Evolutionary conservation across 176 grass and related monocot species (phyloP).

Genomic region (Poa pratensis): DNA sequence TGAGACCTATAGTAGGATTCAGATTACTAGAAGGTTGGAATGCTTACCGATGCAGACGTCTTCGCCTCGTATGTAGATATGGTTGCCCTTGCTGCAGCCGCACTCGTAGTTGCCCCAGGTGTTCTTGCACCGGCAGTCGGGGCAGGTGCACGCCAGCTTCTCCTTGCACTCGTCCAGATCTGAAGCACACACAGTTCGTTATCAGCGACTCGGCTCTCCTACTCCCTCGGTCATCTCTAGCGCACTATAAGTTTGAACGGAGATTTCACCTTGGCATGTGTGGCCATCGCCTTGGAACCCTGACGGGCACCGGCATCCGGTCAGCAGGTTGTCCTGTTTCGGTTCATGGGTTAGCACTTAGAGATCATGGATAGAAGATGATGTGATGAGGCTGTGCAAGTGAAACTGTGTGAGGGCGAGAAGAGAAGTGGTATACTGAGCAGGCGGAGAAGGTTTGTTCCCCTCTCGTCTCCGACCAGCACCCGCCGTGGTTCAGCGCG

Average conservation of each 20-base stretch:
- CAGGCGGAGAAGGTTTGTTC: slow-evolving; percentile 71
- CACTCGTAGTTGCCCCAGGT: slow-evolving; percentile 94
- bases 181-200: slow-evolving; percentile 13
- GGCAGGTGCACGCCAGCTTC: slow-evolving; percentile 91
- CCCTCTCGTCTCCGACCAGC: slow-evolving; percentile 73
- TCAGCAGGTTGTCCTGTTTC: slow-evolving; percentile 44
- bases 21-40: background rate
- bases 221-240: background rate
- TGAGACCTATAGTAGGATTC: too few species aligned
- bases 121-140: slow-evolving; percentile 92
- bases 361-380: background rate
- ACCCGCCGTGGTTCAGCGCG: slow-evolving; percentile 76
- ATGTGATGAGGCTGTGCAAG: background rate
- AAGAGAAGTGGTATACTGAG: slow-evolving; percentile 35
- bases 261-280: slow-evolving; percentile 68
- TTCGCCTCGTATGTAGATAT: slow-evolving; percentile 83
- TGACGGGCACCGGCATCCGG: slow-evolving; percentile 69
- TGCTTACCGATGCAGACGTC: slow-evolving; percentile 86
- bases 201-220: background rate
- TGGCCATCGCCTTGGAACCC: slow-evolving; percentile 82
- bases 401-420: background rate
- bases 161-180: slow-evolving; percentile 88
- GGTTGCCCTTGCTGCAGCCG: slow-evolving; percentile 75
- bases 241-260: too few species aligned
- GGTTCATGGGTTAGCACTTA: background rate